Evolutionary conservation across 345 rosid genomes (phyloP), one percentile per base, ranked within the genome.

Genomic region (Stellera chamaejasme): DNA sequence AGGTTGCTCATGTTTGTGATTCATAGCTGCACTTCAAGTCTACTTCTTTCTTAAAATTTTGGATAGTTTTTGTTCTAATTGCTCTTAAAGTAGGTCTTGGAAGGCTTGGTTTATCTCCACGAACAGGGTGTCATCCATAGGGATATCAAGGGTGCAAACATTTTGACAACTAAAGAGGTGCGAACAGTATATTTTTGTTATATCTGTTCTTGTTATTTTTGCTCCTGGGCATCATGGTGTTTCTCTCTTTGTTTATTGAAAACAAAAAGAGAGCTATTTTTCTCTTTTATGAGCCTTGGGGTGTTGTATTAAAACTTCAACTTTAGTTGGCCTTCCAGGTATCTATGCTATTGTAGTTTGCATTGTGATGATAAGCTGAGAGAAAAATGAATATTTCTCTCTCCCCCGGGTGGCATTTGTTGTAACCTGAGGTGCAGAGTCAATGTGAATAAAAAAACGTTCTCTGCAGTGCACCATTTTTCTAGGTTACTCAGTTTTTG

Each of bases 81-180:
- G 53, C 28, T 48, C 52, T 60, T 65, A 61, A 52, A 58, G 39
- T 64, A 94, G 99, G 99, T 94, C 62, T 71, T 94, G 80, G 99
- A 90, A 79, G 97, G 99, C 48, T 69, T 90, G 68, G 97, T 87
- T 58, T 90, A 94, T 81, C 77, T 94, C 42, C 99, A 94, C 19
- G 99, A 94, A 75, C 99, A 94, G 53, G 99, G 99, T 63, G 97
- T 94, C 51, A 94, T 94, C 59, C 99, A 94, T 78, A 88, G 99
- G 47, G 99, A 94, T 78, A 94, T 94, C 71, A 94, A 94, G 76
- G 99, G 99, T 62, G 99, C 99, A 66, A 94, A 94, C 70, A 94
- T 94, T 63, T 75, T 94, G 80, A 87, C 96, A n/a, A 94, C 99
- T 47, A 94, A 94, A 68, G 97, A 94, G 92, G 99, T 90, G 64